Conservation (phyloP, 1,284 basidiomycete genomes). For the Puccinia triticina region DNA sequence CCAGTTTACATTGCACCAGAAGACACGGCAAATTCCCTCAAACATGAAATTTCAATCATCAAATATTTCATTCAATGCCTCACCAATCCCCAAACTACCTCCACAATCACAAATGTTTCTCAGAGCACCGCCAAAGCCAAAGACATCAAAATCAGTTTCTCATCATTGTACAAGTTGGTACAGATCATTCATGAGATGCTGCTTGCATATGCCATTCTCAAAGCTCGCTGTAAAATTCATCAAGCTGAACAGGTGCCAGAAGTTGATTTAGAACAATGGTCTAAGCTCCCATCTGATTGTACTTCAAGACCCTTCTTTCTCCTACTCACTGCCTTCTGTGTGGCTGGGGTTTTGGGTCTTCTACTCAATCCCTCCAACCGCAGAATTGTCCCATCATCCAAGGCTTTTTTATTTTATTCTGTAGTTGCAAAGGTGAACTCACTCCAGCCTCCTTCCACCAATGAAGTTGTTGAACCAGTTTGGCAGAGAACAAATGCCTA, state of each 20-base stretch:
- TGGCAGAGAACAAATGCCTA: conserved; percentile 25
- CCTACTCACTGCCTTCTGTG: background rate
- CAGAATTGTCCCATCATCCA: background rate
- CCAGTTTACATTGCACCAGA: no score
- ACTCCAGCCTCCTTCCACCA: background rate
- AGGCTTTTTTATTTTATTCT: background rate
- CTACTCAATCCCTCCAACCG: background rate
- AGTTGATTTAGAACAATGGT: background rate
- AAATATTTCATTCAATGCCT: conserved; percentile 2
- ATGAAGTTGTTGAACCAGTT: background rate
- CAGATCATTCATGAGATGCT: conserved; percentile 2
- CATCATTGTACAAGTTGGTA: background rate
- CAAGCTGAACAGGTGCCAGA: background rate
- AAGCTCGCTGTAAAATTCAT: conserved; percentile 17
- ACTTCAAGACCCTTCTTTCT: background rate
- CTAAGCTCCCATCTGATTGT: background rate
- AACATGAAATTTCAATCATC: conserved; percentile 1
- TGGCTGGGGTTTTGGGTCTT: background rate
- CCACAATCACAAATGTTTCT: background rate
- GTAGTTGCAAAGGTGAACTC: conserved; percentile 6
- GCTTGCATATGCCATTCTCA: conserved; percentile 4
- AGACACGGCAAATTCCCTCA: background rate
- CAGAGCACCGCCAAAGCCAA: background rate
- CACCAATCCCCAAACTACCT: no score
- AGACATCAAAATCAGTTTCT: background rate